Base-by-base conservation (phyloP, 2,329 filamentous ascomycete species). In the Sclerotinia glacialis region DNA sequence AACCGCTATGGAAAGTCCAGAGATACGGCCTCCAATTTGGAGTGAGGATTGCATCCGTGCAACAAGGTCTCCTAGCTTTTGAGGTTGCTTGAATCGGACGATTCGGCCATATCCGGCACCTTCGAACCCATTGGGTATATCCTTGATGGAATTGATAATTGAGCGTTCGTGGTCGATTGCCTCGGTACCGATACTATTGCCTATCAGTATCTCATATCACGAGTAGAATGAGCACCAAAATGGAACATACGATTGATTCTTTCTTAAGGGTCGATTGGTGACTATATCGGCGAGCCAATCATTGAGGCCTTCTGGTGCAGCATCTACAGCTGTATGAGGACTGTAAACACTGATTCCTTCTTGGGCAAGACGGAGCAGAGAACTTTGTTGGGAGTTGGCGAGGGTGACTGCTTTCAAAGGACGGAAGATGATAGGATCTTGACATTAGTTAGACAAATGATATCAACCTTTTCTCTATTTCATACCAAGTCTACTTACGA, bases 371-470 rank as follows among this genome's bases (percentile, higher is more conserved):
- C 89, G 86, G 5, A 99, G 83, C 42, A 99, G 85, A 8, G 91
- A 91, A 53, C 88, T 85, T 77, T 99, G 95, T 78, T 98, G 95
- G 12, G 92, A 85, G 76, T 99, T 91, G 69, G 84, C 84, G 58
- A 93, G 85, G 44, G 92, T 96, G 76, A 99, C 82, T 70, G 91
- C 89, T 79, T 97, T 99, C 72, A 99, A 83, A 64, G 91, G 91
- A 59, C 91, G 88, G 82, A 99, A 99, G 76, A 99, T 98, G 77
- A 98, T 95, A 28, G 95, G 95, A 79, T 99, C 92, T 96, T 72
- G 6, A 69, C 64, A 28, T 37, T 26, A 47, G 23, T 69, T 56
- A 70, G 56, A 53, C 23, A 23, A 52, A 37, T 52, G n/a, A 37
- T 23, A 34, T 40, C 14, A 40, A 16, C 44, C 28, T 23, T 37